Evolutionary conservation across 2,329 filamentous ascomycete genomes (phyloP).

Genomic region (Orbilia javanica): DNA sequence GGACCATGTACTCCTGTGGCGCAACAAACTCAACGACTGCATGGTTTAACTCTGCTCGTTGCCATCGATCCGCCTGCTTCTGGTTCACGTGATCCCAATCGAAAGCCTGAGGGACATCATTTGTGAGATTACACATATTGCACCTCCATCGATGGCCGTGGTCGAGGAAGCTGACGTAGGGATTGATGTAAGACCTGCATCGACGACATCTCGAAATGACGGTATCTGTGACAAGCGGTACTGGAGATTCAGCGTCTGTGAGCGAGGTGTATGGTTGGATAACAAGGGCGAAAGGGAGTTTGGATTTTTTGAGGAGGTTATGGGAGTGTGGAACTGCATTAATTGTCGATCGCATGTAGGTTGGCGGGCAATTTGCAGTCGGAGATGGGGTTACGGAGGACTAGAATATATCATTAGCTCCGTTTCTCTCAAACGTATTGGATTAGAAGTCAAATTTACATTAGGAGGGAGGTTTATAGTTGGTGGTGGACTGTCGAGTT

Average conservation of each 20-base stretch:
- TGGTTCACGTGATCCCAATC: conserved; percentile 96
- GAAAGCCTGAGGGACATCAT: conserved; percentile 98
- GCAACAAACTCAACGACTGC: conserved; percentile 98
- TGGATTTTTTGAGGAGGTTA: conserved; percentile 94
- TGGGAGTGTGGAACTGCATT: conserved; percentile 94
- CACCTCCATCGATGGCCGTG: conserved; percentile 98
- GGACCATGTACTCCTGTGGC: conserved; percentile 99
- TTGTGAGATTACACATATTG: conserved; percentile 99
- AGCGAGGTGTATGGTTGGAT: conserved; percentile 95
- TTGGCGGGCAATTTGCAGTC: conserved; percentile 88
- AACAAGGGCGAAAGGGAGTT: conserved; percentile 91
- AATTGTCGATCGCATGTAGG: conserved; percentile 94
- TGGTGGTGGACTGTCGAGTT: conserved; percentile 90
- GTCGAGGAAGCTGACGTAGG: conserved; percentile 94
- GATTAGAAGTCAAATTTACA: conserved; percentile 67
- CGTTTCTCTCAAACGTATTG: conserved; percentile 64
- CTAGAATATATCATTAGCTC: conserved; percentile 39
- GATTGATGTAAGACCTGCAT: conserved; percentile 97
- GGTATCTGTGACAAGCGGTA: conserved; percentile 94
- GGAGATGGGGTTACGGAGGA: conserved; percentile 78
- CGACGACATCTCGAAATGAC: conserved; percentile 96
- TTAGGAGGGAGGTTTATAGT: conserved; percentile 91
- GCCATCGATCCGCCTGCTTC: conserved; percentile 91
- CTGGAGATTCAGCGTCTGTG: conserved; percentile 89
- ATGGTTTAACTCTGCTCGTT: conserved; percentile 91